Evolutionary conservation across 2,329 filamentous ascomycete species (phyloP), one percentile per base, ranked within the genome.

Genomic region (Pseudogymnoascus sp.): DNA sequence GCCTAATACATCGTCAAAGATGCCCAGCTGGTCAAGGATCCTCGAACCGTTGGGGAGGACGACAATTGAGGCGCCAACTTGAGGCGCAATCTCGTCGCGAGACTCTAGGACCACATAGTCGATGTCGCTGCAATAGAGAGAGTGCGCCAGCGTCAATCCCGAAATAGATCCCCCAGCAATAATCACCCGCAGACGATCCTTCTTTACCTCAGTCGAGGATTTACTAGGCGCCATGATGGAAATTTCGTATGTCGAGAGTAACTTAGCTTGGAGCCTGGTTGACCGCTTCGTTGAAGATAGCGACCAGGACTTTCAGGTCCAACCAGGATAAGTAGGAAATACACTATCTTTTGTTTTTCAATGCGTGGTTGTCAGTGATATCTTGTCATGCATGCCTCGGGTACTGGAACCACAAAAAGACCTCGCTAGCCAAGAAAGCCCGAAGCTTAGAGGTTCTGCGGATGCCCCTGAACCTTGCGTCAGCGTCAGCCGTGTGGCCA

Each of bases 11-110:
- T 63, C 31, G 21, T 74, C 70, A 16, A 67, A 76, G 26, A 72
- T 67, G 1, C 79, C 80, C 0, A 84, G 68, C 68, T 85, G 82
- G 61, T 83, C 81, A 0, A 83, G 68, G 6, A 84, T 77, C 0
- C 77, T 73, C 3, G 71, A 63, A 0, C 78, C 78, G 16, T 78
- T 74, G 0, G 81, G 73, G 0, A 75, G 65, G 0, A 83, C 66
- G 1, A 74, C 79, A 29, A 85, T 80, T 3, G 75, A 77, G 0
- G 80, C 80, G 0, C 82, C 82, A 0, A 78, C 71, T 19, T 76
- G 72, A 0, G 81, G 80, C 0, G 76, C 76, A 21, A 83, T 76
- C 0, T 74, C 68, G 0, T 64, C 26, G 53, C 78, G 71, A 0
- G 72, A 70, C 65, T 85, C 81, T 0, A 85, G 73, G 0, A 84